Base-by-base conservation (phyloP, 306 rosid species). In the Prunus campanulata region DNA sequence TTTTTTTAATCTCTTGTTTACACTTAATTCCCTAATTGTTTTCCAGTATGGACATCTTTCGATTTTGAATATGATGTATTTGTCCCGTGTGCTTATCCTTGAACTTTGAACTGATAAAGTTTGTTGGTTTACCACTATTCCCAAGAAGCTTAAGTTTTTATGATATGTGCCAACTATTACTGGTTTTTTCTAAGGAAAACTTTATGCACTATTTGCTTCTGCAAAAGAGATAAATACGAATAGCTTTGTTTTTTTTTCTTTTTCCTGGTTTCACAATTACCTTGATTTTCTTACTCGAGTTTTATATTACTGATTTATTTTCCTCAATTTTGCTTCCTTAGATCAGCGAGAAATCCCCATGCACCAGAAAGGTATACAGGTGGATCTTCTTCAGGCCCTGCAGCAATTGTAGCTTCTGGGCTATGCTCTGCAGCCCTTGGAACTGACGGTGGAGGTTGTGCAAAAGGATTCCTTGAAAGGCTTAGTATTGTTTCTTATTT, bases 331-430 rank as follows among this genome's bases (percentile, higher is more conserved):
- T 56, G 49, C 72, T 55, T 64, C 75, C 61, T 82, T 87, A 91
- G 98, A 79, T 90, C 98, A 55, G 80, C 92, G 56, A 92, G 98
- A 84, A 94, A 94, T 89, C 98, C 97, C 70, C 98, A 94, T 85
- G 97, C 93, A 55, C 92, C 77, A 77, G 97, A 92, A 60, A 86
- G 98, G 82, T 94, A 94, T 75, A 94, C 98, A 4, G 98, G 97
- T 13, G 98, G 98, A 78, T 94, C 98, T 81, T 94, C 98, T 68
- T 94, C 97, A 9, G 98, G 98, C 69, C 96, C 98, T 20, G 98
- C 97, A 70, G 97, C 98, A 76, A 73, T 94, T 85, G 97, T 94
- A 80, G 98, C 97, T 72, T 89, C 96, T 80, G 98, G 98, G 83
- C 54, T 94, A 49, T 94, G 97, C 76, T 85, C 97, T 77, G 98